Evolutionary conservation across 441 rosid genomes (phyloP), one percentile per base, ranked within the genome.

Genomic region (Jatropha podagrica): DNA sequence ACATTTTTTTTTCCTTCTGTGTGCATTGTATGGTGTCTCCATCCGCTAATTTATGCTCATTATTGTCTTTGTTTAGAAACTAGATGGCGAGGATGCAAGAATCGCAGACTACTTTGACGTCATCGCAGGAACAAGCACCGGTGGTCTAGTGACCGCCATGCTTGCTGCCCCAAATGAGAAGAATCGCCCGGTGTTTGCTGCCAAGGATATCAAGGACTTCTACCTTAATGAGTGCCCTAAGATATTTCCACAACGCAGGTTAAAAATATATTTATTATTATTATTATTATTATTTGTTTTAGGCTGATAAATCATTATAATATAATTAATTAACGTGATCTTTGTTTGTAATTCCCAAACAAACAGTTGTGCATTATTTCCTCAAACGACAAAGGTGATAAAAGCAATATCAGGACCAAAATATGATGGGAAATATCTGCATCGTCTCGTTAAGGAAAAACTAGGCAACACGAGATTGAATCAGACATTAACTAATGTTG

Each of bases 111-210:
- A 89, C 73, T 91, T 91, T 26, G 96, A 91, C 80, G 88, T 89
- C 71, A 79, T 91, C 6, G 79, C 89, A 0, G 95, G 95, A 46
- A 91, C 95, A 1, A 89, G 93, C 80, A 91, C 91, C 0, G 93
- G 94, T 7, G 96, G 92, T 27, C 83, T 91, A 1, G 86, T 91
- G 73, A 83, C 78, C 0, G 86, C 92, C 65, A 89, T 91, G 92
- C 83, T 91, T 18, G 74, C 92, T 0, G 64, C 82, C 62, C 87
- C 87, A 32, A 72, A 69, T 26, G 81, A 83, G 15, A 51, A 71
- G 13, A 78, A 74, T 15, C 89, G 87, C 27, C 89, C 89, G 27
- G 40, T 83, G 11, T 91, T 87, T 72, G 83, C 86, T 2, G 92
- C 95, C 40, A 80, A 86, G 52, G 92, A 89, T 62, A 88, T 91